Evolutionary conservation across 257 asterid genomes (phyloP).

Genomic region (Nicotiana obtusifolia): DNA sequence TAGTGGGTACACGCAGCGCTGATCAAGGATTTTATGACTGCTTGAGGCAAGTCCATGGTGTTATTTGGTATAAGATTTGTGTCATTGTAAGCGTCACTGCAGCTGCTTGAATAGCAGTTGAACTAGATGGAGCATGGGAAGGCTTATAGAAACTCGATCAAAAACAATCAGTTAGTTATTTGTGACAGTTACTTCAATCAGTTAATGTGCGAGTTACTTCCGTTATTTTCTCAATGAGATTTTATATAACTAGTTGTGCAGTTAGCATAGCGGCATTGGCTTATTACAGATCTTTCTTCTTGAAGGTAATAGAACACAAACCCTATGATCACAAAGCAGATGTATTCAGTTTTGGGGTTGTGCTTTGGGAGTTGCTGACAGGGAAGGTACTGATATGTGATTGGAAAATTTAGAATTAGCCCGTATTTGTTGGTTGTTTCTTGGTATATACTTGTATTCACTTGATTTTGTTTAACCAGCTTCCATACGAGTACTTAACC

Average conservation of each 20-base stretch:
- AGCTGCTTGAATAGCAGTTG: not conserved
- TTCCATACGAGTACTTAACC: constrained; percentile 90
- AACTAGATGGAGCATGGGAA: not conserved
- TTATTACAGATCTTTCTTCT: constrained; percentile 23
- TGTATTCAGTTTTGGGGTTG: constrained; percentile 87
- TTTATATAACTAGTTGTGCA: constrained; percentile 8
- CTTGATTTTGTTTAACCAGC: constrained; percentile 36
- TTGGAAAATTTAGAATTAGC: not conserved
- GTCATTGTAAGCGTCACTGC: not conserved
- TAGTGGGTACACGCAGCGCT: not conserved
- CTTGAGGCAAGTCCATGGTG: not conserved
- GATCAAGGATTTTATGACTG: constrained; percentile 4
- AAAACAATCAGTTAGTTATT: not conserved
- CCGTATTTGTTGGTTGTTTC: not conserved
- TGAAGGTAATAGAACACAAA: constrained; percentile 89
- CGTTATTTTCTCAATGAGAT: not conserved
- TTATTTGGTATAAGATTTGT: not conserved
- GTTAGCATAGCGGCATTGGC: constrained; percentile 12
- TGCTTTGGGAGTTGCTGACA: constrained; percentile 85
- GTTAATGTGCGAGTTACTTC: not conserved
- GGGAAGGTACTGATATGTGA: constrained; percentile 62
- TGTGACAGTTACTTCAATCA: not conserved
- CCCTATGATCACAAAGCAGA: constrained; percentile 97
- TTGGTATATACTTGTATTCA: not conserved
- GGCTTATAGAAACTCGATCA: not conserved